Base-by-base conservation (phyloP, 1,284 basidiomycete species). In the Ganoderma boninense region DNA sequence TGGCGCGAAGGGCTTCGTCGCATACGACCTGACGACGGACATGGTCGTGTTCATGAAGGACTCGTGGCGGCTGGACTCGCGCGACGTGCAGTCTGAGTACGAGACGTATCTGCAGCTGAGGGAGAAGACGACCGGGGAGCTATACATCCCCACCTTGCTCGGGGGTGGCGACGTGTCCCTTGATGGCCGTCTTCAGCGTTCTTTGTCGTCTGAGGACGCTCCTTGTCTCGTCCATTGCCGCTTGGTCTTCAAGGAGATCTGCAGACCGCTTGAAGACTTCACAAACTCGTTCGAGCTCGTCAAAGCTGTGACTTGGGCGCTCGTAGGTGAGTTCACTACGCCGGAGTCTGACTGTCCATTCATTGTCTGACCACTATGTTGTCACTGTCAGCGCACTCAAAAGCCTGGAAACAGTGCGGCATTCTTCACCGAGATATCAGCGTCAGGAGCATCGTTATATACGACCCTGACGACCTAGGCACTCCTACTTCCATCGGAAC, bases 361-460 rank as follows among this genome's bases (percentile, higher is more conserved):
- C 54, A 5, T 20, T 7, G 26, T 16, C 49, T 44, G 18, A 43
- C 26, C 6, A n/a, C n/a, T n/a, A n/a, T 29, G 1, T 26, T 44
- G 23, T 43, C 1, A 44, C 29, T 7, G 6, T 7, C 10, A 68
- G 69, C 54, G 16, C 70, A 69, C 64, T 46, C 38, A 2, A 40
- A 38, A 10, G 70, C 68, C 1, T 69, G 67, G 65, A 23, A 61
- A 13, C 20, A 64, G 20, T 38, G 23, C 38, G 54, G 52, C 7
- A 56, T 71, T 40, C 65, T 71, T 4, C 70, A 71, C 42, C 49
- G 62, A 16, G 70, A 67, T 23, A n/a, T 71, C 14, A 67, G 70
- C 56, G 49, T 62, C 11, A 57, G 43, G 7, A 71, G 66, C 32
- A 69, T 71, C 23, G 32, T 69, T 20, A 56, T 71, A 23, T 61